These are phyloP conservation scores for Lagerstroemia speciosa DNA, from an alignment of 345 rosid species.

Conservation along the genomic window DNA sequence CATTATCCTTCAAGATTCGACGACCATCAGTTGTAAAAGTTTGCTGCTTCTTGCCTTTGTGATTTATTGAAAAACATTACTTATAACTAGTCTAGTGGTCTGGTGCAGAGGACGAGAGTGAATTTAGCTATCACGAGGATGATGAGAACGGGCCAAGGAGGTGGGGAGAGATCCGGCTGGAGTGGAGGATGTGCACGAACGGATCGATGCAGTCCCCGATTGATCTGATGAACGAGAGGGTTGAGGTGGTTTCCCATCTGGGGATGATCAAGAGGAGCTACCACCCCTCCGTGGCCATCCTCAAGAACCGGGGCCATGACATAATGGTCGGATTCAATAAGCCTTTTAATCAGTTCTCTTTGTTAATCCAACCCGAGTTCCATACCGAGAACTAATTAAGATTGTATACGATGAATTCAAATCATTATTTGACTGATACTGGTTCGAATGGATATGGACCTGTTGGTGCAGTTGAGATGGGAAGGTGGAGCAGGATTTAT, in stretches of 20 bases:
- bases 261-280: conserved; percentile 45
- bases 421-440: neutral
- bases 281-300: conserved; percentile 42
- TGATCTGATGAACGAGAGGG: conserved; percentile 49
- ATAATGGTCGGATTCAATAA: conserved; percentile 45
- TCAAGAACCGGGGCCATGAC: conserved; percentile 80
- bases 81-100: neutral
- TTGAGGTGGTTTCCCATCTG: conserved; percentile 36
- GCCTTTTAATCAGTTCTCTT: neutral
- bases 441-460: neutral
- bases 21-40: no score
- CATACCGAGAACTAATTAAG: no score
- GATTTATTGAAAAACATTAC: no score
- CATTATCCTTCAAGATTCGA: no score
- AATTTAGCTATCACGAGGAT: conserved; percentile 35
- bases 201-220: conserved; percentile 88
- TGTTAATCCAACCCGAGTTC: no score
- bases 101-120: conserved; percentile 53
- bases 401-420: no score
- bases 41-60: no score
- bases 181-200: conserved; percentile 51
- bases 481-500: conserved; percentile 41
- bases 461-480: conserved; percentile 38
- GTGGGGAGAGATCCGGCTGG: conserved; percentile 63
- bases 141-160: conserved; percentile 39